phyloP scores from a whole-genome alignment of 108 stramenopile species.

The Mediolabrus comicus region DNA sequence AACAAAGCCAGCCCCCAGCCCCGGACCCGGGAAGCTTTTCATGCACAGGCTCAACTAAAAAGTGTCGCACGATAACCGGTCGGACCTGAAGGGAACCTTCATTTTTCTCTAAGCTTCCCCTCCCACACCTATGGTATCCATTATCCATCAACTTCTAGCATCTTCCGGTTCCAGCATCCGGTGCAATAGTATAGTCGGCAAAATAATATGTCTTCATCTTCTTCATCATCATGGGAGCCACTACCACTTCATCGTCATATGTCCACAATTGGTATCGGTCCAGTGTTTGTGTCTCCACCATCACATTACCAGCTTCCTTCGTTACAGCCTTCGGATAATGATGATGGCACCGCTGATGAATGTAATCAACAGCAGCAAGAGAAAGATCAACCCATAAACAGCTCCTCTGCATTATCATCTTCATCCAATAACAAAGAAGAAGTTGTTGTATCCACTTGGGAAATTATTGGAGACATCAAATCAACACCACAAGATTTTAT shows the following conservation, averaged over 20 bases:
- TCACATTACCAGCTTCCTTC: conserved; percentile 43
- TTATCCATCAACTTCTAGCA: too few species aligned
- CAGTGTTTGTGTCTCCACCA: conserved; percentile 59
- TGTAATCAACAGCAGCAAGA: neutral
- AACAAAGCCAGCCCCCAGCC: too few species aligned
- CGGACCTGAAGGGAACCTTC: too few species aligned
- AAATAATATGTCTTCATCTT: neutral
- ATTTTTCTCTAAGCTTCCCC: too few species aligned
- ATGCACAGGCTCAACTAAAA: too few species aligned
- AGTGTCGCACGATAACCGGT: too few species aligned
- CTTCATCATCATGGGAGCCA: neutral
- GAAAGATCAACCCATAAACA: neutral
- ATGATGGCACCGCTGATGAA: neutral
- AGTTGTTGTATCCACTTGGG: conserved; percentile 46
- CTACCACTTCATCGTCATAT: conserved; percentile 35
- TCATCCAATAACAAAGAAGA: neutral
- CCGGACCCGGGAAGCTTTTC: too few species aligned
- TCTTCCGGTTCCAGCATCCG: too few species aligned
- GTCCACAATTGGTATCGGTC: conserved; percentile 74
- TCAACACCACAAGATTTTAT: conserved; percentile 72
- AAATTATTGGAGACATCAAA: conserved; percentile 73
- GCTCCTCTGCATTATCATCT: neutral
- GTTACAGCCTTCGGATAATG: neutral
- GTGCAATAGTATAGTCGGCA: too few species aligned
- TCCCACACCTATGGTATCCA: too few species aligned